Conservation (phyloP, 306 rosid species). For the Vigna angularis region DNA sequence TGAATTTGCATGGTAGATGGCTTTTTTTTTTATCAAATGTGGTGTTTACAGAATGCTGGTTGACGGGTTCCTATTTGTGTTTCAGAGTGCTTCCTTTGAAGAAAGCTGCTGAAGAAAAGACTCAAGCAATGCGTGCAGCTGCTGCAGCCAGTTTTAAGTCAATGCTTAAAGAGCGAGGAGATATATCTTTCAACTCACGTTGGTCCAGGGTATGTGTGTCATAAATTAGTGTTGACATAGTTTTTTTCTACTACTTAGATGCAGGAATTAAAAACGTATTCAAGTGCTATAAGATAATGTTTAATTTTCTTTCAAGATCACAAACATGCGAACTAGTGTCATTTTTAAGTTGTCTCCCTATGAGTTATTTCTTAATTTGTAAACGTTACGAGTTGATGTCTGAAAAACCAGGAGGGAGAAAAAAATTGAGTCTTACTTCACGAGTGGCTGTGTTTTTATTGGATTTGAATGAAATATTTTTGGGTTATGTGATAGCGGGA, state of each 20-base stretch:
- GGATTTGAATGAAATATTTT: not conserved
- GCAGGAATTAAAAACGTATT: conserved; percentile 14
- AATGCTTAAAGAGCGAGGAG: conserved; percentile 82
- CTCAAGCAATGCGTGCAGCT: conserved; percentile 74
- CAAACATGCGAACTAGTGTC: conserved; percentile 9
- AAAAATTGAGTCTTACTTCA: conserved; percentile 9
- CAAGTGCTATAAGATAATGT: conserved; percentile 6
- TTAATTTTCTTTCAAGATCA: conserved; percentile 13
- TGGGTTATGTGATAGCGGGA: conserved; percentile 10
- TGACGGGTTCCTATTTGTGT: conserved; percentile 43
- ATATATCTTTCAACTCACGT: conserved; percentile 80
- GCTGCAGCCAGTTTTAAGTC: conserved; percentile 72
- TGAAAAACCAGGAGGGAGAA: conserved; percentile 1
- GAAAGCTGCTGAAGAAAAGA: conserved; percentile 90
- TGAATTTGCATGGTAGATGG: conserved; percentile 65
- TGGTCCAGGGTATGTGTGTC: conserved; percentile 87
- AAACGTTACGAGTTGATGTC: conserved; percentile 18
- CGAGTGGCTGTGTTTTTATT: conserved; percentile 4
- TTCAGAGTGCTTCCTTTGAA: conserved; percentile 87
- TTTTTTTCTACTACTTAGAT: conserved; percentile 37
- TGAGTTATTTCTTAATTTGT: conserved; percentile 17
- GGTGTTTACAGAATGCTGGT: conserved; percentile 41
- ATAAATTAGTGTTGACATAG: conserved; percentile 27
- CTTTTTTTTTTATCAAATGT: conserved; percentile 26
- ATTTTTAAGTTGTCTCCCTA: not conserved